phyloP scores from a whole-genome alignment of 1,284 basidiomycete genomes.

The Ceratorhiza oryzae-sativae region DNA sequence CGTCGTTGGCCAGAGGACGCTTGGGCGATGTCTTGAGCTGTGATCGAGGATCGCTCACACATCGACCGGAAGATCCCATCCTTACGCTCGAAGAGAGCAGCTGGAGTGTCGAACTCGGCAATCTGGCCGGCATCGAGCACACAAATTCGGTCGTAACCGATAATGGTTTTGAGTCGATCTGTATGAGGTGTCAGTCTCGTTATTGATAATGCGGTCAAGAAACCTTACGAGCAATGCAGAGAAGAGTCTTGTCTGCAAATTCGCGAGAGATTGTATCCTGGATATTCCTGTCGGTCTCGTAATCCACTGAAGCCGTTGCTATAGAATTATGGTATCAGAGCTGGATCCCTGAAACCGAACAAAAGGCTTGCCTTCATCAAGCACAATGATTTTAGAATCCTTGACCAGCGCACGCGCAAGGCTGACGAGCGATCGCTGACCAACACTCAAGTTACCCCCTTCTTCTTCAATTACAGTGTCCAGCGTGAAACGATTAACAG shows the following conservation, averaged over 20 bases:
- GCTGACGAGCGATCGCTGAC: constrained; percentile 78
- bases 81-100: constrained; percentile 62
- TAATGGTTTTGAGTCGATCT: constrained; percentile 75
- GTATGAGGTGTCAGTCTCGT: not conserved
- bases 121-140: constrained; percentile 76
- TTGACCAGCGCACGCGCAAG: constrained; percentile 83
- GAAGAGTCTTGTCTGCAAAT: constrained; percentile 53
- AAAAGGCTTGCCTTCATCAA: constrained; percentile 75
- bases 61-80: constrained; percentile 75
- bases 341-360: too few relatives aligned
- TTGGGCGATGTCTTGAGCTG: constrained; percentile 65
- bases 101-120: constrained; percentile 75
- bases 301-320: constrained; percentile 38
- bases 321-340: not conserved
- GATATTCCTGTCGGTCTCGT: constrained; percentile 54
- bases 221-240: constrained; percentile 51
- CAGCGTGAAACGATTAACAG: constrained; percentile 67
- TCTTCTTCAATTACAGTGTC: constrained; percentile 86
- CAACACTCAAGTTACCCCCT: constrained; percentile 79
- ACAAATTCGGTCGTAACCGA: constrained; percentile 76
- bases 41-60: constrained; percentile 74
- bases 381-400: constrained; percentile 73
- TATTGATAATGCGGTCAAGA: not conserved
- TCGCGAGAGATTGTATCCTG: constrained; percentile 56
- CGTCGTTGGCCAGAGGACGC: not conserved